These are phyloP conservation scores for Metschnikowia proteae DNA, from an alignment of 805 yeast genomes.

Conservation along the genomic window DNA sequence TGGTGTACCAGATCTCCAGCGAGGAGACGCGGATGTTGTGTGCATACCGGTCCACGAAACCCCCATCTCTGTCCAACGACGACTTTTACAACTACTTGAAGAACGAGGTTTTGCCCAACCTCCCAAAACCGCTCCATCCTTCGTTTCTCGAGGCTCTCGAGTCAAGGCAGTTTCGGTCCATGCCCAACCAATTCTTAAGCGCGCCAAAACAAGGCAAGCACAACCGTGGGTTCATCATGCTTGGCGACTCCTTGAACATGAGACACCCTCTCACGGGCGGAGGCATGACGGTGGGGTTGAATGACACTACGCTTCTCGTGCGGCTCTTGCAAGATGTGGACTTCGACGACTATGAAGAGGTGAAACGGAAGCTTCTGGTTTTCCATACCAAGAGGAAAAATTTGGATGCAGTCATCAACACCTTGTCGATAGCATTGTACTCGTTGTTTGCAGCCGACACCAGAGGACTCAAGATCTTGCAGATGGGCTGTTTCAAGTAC, in stretches of 20 bases:
- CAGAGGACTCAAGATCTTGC: slow-evolving; percentile 61
- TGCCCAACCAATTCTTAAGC: slow-evolving; percentile 91
- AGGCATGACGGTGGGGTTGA: slow-evolving; percentile 97
- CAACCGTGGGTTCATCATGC: slow-evolving; percentile 69
- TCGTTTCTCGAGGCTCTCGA: slow-evolving; percentile 64
- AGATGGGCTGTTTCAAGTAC: slow-evolving; percentile 84
- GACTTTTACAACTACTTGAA: slow-evolving; percentile 59
- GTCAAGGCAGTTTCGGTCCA: slow-evolving; percentile 58
- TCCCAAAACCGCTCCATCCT: slow-evolving; percentile 65
- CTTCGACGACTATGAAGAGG: slow-evolving; percentile 53
- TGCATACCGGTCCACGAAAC: slow-evolving; percentile 69
- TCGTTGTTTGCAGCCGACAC: slow-evolving; percentile 85
- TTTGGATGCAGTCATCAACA: slow-evolving; percentile 81
- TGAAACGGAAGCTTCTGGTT: slow-evolving; percentile 53
- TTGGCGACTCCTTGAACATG: slow-evolving; percentile 96
- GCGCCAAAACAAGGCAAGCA: slow-evolving; percentile 57
- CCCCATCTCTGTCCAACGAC: slow-evolving; percentile 62
- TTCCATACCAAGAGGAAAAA: slow-evolving; percentile 79
- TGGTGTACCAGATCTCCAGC: slow-evolving; percentile 82
- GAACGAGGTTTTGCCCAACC: slow-evolving; percentile 55
- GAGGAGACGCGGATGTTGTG: slow-evolving; percentile 84
- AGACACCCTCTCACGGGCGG: slow-evolving; percentile 98
- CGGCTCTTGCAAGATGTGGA: slow-evolving; percentile 54
- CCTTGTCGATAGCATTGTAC: slow-evolving; percentile 85
- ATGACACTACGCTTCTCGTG: slow-evolving; percentile 72